phyloP scores from a whole-genome alignment of 164 flowering plant genomes.

The Aristolochia californica region DNA sequence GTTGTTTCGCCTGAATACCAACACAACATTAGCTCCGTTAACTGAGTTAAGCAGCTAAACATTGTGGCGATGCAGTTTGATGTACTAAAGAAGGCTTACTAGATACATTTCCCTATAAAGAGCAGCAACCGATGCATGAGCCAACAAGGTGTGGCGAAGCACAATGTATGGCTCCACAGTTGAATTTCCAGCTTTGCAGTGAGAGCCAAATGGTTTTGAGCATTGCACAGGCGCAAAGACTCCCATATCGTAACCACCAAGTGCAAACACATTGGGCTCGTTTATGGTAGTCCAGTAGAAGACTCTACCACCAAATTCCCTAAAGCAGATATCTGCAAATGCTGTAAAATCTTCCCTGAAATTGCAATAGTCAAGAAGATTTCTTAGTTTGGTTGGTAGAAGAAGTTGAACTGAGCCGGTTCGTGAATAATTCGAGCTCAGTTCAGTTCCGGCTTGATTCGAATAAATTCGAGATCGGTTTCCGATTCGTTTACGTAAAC shows the following conservation, averaged over 20 bases:
- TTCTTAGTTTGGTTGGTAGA: constrained; percentile 9
- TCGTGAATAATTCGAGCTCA: too few relatives aligned
- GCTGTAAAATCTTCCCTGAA: constrained; percentile 11
- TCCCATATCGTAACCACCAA: constrained; percentile 28
- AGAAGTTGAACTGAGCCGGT: constrained; percentile 12
- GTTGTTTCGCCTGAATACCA: constrained; percentile 30
- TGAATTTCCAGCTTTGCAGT: constrained; percentile 39
- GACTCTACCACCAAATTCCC: constrained; percentile 44
- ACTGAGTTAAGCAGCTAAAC: constrained; percentile 32
- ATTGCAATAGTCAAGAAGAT: background rate
- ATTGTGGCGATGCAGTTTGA: constrained; percentile 32
- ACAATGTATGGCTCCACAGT: constrained; percentile 35
- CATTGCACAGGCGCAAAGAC: constrained; percentile 30
- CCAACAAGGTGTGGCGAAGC: constrained; percentile 29
- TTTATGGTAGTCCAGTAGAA: constrained; percentile 43
- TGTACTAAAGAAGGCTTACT: constrained; percentile 7
- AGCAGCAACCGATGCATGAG: constrained; percentile 39
- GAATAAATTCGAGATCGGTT: too few relatives aligned
- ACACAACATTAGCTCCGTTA: background rate
- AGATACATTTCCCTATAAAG: constrained; percentile 29
- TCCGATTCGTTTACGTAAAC: constrained; percentile 12
- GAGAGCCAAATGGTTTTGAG: constrained; percentile 23
- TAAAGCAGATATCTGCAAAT: constrained; percentile 8
- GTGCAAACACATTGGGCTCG: constrained; percentile 25
- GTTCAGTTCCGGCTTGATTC: too few relatives aligned